Percentiles rank a stretch among this genome's conserved stretches.
Evolutionary conservation across 2,329 filamentous ascomycete genomes (phyloP).

Genomic region (Shiraia sp.): DNA sequence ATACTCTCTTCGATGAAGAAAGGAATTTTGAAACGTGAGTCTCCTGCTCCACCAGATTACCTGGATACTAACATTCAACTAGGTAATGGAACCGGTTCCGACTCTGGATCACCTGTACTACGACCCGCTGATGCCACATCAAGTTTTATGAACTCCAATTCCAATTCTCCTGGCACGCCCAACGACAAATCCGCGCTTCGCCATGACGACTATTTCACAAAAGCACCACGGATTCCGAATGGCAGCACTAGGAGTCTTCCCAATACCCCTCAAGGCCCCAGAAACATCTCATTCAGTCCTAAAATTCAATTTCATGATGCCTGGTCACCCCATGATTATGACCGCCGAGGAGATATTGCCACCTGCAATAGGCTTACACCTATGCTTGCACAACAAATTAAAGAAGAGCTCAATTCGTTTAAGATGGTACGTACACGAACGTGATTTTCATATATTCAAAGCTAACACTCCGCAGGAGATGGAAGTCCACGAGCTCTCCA

Average conservation of each 20-base stretch:
- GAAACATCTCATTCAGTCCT: constrained; percentile 78
- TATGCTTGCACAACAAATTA: constrained; percentile 97
- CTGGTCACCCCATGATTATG: constrained; percentile 94
- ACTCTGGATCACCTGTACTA: constrained; percentile 70
- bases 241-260: constrained; percentile 80
- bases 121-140: constrained; percentile 64
- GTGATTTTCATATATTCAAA: neutral
- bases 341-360: constrained; percentile 91
- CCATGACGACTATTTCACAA: constrained; percentile 88
- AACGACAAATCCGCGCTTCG: constrained; percentile 50
- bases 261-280: constrained; percentile 72
- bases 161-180: constrained; percentile 86
- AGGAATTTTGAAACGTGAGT: constrained; percentile 88
- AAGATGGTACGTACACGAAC: constrained; percentile 77
- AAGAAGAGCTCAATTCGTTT: constrained; percentile 98
- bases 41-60: neutral
- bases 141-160: constrained; percentile 74
- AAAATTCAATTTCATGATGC: constrained; percentile 95
- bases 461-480: constrained; percentile 77
- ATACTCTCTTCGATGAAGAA: constrained; percentile 91
- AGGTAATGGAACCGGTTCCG: constrained; percentile 60
- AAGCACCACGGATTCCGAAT: constrained; percentile 68
- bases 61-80: constrained; percentile 12
- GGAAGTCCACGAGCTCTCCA: constrained; percentile 98
- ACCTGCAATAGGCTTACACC: constrained; percentile 98